A percentile compares a stretch with the other conserved stretches of the same genome.
phyloP scores from a whole-genome alignment of 106 monocot species.

The Dactylorhiza incarnata region DNA sequence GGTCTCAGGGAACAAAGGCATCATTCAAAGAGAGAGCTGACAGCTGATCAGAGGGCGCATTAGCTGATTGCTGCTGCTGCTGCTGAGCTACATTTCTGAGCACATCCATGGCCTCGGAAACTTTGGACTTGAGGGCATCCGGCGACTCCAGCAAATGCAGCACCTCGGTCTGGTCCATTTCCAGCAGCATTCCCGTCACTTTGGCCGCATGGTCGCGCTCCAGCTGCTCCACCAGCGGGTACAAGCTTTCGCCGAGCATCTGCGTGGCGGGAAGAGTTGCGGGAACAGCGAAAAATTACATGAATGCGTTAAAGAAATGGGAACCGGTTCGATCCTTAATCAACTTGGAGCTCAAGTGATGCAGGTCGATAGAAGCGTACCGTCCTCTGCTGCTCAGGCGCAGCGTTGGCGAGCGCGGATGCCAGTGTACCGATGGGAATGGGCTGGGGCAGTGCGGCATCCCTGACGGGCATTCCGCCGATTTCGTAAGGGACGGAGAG shows the following conservation, averaged over 20 bases:
- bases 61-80: slow-evolving; percentile 45
- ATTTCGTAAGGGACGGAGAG: slow-evolving; percentile 39
- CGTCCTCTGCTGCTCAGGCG: slow-evolving; percentile 56
- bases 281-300: too few species aligned
- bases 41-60: slow-evolving; percentile 43
- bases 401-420: slow-evolving; percentile 49
- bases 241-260: slow-evolving; percentile 65
- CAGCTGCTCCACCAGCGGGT: slow-evolving; percentile 53
- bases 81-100: slow-evolving; percentile 41
- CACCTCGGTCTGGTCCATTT: slow-evolving; percentile 75
- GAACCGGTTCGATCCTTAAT: neutral
- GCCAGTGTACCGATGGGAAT: slow-evolving; percentile 42
- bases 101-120: slow-evolving; percentile 58
- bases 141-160: slow-evolving; percentile 60
- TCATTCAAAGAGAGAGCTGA: slow-evolving; percentile 50
- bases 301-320: too few species aligned
- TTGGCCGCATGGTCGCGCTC: slow-evolving; percentile 39
- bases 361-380: slow-evolving; percentile 11
- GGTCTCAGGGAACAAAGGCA: slow-evolving; percentile 14
- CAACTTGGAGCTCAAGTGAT: neutral
- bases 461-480: slow-evolving; percentile 24
- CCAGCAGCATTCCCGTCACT: slow-evolving; percentile 54
- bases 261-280: neutral
- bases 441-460: slow-evolving; percentile 30
- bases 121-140: slow-evolving; percentile 50